Conservation (phyloP, 2,329 filamentous ascomycete species). For the Clarireedia paspali region DNA sequence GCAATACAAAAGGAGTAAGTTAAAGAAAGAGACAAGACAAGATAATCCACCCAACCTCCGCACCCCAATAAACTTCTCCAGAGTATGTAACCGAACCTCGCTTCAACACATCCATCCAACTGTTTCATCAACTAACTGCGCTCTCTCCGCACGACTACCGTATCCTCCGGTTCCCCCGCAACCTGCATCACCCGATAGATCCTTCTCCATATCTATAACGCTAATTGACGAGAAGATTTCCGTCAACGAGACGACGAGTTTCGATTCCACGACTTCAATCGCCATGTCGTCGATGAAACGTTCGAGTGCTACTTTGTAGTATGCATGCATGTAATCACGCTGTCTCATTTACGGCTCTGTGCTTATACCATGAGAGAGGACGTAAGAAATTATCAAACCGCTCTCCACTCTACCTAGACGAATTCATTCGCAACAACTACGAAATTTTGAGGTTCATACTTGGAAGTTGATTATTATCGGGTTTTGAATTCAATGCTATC, state of each 20-base stretch:
- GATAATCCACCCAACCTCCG: conserved; percentile 5
- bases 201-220: conserved; percentile 32
- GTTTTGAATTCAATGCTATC: no score
- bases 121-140: conserved; percentile 33
- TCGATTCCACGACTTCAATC: conserved; percentile 35
- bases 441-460: no score
- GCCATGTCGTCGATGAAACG: conserved; percentile 38
- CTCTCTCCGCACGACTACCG: conserved; percentile 28
- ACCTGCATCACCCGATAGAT: conserved; percentile 32
- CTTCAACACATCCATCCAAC: conserved; percentile 32
- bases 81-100: conserved; percentile 31
- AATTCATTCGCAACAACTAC: no score
- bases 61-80: conserved; percentile 9
- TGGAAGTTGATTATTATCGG: no score
- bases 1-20: no score
- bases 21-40: not conserved
- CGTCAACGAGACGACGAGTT: conserved; percentile 31
- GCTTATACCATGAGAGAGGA: not conserved
- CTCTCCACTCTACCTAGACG: no score
- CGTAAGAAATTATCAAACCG: no score
- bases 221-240: conserved; percentile 34
- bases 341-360: conserved; percentile 27
- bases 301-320: conserved; percentile 38
- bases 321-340: conserved; percentile 33
- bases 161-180: conserved; percentile 35